Conservation (phyloP, 2,329 filamentous ascomycete genomes). For the Orbilia quercus region DNA sequence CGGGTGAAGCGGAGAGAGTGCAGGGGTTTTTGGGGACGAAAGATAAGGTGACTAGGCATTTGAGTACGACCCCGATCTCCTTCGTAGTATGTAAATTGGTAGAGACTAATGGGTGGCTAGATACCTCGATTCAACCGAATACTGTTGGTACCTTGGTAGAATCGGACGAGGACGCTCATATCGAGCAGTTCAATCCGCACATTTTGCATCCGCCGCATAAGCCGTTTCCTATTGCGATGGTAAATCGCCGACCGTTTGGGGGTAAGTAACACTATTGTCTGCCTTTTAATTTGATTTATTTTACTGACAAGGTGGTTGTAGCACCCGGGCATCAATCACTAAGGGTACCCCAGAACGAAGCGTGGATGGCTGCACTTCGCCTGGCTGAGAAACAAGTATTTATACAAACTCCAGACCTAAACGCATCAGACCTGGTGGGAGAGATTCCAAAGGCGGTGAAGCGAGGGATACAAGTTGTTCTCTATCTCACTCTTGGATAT, state of each 20-base stretch:
- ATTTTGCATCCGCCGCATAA: constrained; percentile 68
- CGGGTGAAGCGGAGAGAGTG: constrained; percentile 31
- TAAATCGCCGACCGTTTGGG: constrained; percentile 72
- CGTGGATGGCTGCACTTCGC: constrained; percentile 76
- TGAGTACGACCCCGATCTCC: constrained; percentile 22
- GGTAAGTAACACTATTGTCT: constrained; percentile 10
- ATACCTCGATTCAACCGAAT: constrained; percentile 69
- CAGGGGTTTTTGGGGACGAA: constrained; percentile 22
- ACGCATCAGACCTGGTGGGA: constrained; percentile 74
- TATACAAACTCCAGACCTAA: constrained; percentile 81
- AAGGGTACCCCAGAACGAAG: constrained; percentile 75
- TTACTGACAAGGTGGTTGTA: constrained; percentile 65
- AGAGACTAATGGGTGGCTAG: constrained; percentile 52
- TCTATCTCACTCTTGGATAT: constrained; percentile 81
- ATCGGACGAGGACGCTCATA: constrained; percentile 68
- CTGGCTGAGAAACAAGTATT: constrained; percentile 75
- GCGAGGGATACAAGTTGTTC: constrained; percentile 74
- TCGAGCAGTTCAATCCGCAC: constrained; percentile 75
- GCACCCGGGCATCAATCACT: constrained; percentile 48
- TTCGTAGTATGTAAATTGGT: background rate
- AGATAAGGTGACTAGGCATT: constrained; percentile 43
- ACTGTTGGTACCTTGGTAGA: constrained; percentile 63
- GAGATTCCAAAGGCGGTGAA: constrained; percentile 74
- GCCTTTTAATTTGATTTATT: constrained; percentile 63
- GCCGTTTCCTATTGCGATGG: constrained; percentile 76